Conservation (phyloP, 2,329 filamentous ascomycete species). For the Aspergillus terreus region DNA sequence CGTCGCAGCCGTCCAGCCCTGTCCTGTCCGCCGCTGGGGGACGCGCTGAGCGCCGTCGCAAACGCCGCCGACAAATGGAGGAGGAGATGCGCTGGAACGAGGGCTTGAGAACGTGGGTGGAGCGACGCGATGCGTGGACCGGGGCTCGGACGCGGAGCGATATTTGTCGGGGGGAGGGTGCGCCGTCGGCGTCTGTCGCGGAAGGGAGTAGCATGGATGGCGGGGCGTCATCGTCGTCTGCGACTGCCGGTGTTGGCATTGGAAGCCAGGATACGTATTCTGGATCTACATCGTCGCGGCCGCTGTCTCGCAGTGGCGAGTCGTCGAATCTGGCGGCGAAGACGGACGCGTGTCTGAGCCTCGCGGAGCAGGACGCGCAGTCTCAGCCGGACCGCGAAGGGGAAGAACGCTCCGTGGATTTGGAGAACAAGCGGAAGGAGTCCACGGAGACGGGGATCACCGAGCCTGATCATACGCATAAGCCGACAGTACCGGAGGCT, state of each 20-base stretch:
- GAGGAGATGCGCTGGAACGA: slow-evolving; percentile 74
- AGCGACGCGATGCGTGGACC: slow-evolving; percentile 79
- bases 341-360: slow-evolving; percentile 19
- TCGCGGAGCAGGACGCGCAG: slow-evolving; percentile 14
- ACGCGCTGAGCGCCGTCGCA: slow-evolving; percentile 52
- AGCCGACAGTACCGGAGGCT: too few species aligned
- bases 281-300: neutral
- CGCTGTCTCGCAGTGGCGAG: neutral
- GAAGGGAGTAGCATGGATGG: neutral
- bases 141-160: slow-evolving; percentile 52
- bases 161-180: slow-evolving; percentile 19
- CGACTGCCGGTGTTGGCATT: neutral
- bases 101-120: slow-evolving; percentile 74
- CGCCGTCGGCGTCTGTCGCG: slow-evolving; percentile 3
- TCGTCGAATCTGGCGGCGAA: slow-evolving; percentile 13
- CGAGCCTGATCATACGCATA: slow-evolving; percentile 25
- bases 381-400: slow-evolving; percentile 14
- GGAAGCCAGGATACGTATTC: neutral
- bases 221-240: neutral
- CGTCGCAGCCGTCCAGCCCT: slow-evolving; percentile 5
- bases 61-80: slow-evolving; percentile 55
- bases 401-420: slow-evolving; percentile 13
- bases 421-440: slow-evolving; percentile 18
- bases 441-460: slow-evolving; percentile 24
- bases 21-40: slow-evolving; percentile 38